These are phyloP conservation scores for Yamadazyma sp. DNA, from an alignment of 805 yeast genomes.

Conservation along the genomic window DNA sequence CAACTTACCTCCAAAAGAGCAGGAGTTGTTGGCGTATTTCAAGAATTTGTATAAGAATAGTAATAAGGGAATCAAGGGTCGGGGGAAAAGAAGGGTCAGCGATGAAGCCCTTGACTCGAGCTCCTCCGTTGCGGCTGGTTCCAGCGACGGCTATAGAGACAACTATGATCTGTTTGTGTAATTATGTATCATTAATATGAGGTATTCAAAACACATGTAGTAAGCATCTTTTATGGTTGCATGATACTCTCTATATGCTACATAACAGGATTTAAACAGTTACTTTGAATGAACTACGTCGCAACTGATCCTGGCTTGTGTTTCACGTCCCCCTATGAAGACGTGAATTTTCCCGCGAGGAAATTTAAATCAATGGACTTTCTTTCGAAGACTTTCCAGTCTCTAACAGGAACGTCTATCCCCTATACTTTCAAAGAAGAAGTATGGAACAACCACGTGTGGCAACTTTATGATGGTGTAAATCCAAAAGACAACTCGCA, in stretches of 20 bases:
- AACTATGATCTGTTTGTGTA: slow-evolving; percentile 7
- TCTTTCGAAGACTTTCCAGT: slow-evolving; percentile 59
- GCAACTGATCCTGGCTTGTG: too few relatives aligned
- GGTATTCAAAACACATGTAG: too few relatives aligned
- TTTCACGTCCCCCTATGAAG: too few relatives aligned
- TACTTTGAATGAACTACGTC: too few relatives aligned
- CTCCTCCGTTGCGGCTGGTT: slow-evolving; percentile 2
- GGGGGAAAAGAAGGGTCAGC: slow-evolving; percentile 75
- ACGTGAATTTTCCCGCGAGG: too few relatives aligned
- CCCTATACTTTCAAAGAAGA: slow-evolving; percentile 58
- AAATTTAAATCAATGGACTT: slow-evolving; percentile 67
- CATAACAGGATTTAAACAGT: too few relatives aligned
- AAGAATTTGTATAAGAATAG: slow-evolving; percentile 81
- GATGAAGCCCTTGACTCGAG: neutral
- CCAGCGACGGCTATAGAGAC: slow-evolving; percentile 3
- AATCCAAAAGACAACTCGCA: slow-evolving; percentile 49
- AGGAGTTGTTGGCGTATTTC: slow-evolving; percentile 72
- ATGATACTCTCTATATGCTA: too few relatives aligned
- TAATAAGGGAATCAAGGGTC: slow-evolving; percentile 87
- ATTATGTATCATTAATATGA: slow-evolving; percentile 1
- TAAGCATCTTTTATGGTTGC: too few relatives aligned
- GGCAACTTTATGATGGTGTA: slow-evolving; percentile 65
- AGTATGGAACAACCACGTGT: slow-evolving; percentile 39
- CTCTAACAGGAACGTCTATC: slow-evolving; percentile 55
- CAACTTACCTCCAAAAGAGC: slow-evolving; percentile 59